A percentile compares a stretch with the other conserved stretches of the same genome.
phyloP scores from a whole-genome alignment of 1,139 yeast species.

The Candida neerlandica region DNA sequence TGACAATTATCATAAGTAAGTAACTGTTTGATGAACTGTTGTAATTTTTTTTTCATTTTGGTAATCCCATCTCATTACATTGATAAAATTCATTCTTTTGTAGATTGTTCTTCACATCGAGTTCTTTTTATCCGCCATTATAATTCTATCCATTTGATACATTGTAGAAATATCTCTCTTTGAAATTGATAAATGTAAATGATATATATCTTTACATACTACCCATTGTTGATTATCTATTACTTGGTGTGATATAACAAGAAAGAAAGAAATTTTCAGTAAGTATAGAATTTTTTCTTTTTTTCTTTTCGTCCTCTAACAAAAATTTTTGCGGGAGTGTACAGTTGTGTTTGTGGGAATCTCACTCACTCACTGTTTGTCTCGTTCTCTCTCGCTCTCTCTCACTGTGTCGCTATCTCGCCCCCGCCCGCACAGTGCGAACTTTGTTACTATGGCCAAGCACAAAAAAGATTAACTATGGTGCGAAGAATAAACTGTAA shows the following conservation, averaged over 20 bases:
- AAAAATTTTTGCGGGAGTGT: conserved; percentile 5
- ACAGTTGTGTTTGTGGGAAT: background rate
- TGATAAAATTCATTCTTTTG: no score
- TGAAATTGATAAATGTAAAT: background rate
- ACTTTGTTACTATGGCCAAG: background rate
- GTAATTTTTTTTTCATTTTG: no score
- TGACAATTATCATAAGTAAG: no score
- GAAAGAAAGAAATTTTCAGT: conserved; percentile 11
- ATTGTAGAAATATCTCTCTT: background rate
- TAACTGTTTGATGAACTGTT: no score
- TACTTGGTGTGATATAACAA: conserved; percentile 4
- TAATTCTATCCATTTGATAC: background rate
- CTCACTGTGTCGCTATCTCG: no score
- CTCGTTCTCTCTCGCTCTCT: no score
- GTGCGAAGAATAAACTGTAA: background rate
- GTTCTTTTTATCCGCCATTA: no score
- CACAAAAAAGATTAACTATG: background rate
- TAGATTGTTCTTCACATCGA: no score
- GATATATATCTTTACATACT: conserved; percentile 50
- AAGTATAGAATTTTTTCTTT: conserved; percentile 16
- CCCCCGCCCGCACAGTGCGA: background rate
- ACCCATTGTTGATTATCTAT: conserved; percentile 58
- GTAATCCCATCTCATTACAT: no score
- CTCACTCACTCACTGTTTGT: no score
- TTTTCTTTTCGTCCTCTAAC: conserved; percentile 4